Evolutionary conservation across 148 eudicot species (phyloP).

Genomic region (Cornus florida): DNA sequence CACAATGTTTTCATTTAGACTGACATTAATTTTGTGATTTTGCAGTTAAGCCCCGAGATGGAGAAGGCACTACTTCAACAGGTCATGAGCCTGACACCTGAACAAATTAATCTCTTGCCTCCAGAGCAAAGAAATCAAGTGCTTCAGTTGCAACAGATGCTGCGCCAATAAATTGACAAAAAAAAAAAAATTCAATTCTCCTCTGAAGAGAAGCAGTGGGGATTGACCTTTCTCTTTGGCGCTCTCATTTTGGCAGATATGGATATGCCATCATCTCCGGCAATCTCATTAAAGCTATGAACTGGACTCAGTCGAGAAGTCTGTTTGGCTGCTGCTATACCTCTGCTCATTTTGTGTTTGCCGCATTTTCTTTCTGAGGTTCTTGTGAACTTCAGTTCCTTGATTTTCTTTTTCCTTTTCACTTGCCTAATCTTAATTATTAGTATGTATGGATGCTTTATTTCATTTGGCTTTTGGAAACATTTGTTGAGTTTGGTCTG

Average conservation of each 20-base stretch:
- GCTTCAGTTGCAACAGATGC: slow-evolving; percentile 85
- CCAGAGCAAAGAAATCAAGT: slow-evolving; percentile 87
- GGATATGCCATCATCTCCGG: slow-evolving; percentile 2
- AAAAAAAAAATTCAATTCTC: background rate
- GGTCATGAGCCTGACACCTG: slow-evolving; percentile 86
- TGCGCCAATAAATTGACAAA: slow-evolving; percentile 46
- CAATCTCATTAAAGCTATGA: background rate
- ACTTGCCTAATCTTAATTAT: too few relatives aligned
- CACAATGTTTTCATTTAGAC: background rate
- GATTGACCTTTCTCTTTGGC: background rate
- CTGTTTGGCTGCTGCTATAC: background rate
- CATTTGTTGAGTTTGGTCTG: too few relatives aligned
- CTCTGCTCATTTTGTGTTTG: background rate
- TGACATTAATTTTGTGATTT: background rate
- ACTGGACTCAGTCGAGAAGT: too few relatives aligned
- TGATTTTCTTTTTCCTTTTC: too few relatives aligned
- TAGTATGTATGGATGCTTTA: too few relatives aligned
- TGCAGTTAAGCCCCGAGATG: slow-evolving; percentile 76
- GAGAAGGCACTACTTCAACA: slow-evolving; percentile 81
- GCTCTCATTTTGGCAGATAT: background rate
- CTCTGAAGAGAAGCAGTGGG: background rate
- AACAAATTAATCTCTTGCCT: slow-evolving; percentile 75
- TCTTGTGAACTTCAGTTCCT: background rate
- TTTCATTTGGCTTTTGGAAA: too few relatives aligned
- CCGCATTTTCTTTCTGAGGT: background rate